phyloP scores from a whole-genome alignment of 495 filamentous ascomycete species.

The Staphylotrichum tortipilum region DNA sequence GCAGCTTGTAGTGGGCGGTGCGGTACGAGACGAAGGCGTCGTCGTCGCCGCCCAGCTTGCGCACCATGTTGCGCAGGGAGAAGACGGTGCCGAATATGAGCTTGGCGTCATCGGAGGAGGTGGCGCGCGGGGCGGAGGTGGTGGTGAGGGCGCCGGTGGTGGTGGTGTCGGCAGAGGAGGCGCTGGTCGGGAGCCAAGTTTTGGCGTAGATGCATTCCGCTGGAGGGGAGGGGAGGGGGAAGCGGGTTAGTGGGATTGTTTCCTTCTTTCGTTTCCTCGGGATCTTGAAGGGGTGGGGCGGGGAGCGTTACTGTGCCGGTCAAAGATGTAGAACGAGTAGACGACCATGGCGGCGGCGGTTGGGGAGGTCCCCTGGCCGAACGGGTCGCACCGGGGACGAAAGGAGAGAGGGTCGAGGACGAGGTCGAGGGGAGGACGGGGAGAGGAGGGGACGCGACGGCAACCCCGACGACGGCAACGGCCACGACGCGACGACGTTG shows the following conservation, averaged over 20 bases:
- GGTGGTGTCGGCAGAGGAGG: conserved; percentile 15
- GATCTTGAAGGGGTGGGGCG: neutral
- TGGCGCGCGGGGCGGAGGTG: conserved; percentile 16
- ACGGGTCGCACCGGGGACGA: conserved; percentile 9
- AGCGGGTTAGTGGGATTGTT: conserved; percentile 3
- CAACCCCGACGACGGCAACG: neutral
- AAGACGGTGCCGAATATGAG: conserved; percentile 95
- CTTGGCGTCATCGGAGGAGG: conserved; percentile 83
- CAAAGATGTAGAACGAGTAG: conserved; percentile 98
- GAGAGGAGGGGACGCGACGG: neutral
- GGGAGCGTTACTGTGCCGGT: conserved; percentile 71
- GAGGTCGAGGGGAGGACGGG: neutral
- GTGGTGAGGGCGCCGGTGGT: conserved; percentile 22
- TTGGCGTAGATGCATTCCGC: conserved; percentile 97
- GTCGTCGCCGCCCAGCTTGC: conserved; percentile 83
- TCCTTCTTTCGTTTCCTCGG: neutral
- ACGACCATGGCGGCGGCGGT: conserved; percentile 58
- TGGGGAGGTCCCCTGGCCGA: conserved; percentile 7
- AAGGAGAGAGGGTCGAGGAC: too few relatives aligned
- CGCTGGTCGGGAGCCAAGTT: conserved; percentile 33
- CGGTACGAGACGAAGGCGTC: conserved; percentile 87
- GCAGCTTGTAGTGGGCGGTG: conserved; percentile 92
- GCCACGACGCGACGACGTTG: neutral
- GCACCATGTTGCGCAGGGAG: conserved; percentile 91
- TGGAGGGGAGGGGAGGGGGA: conserved; percentile 7